Evolutionary conservation across 1,139 yeast species (phyloP).

Genomic region (Pichia sp.): DNA sequence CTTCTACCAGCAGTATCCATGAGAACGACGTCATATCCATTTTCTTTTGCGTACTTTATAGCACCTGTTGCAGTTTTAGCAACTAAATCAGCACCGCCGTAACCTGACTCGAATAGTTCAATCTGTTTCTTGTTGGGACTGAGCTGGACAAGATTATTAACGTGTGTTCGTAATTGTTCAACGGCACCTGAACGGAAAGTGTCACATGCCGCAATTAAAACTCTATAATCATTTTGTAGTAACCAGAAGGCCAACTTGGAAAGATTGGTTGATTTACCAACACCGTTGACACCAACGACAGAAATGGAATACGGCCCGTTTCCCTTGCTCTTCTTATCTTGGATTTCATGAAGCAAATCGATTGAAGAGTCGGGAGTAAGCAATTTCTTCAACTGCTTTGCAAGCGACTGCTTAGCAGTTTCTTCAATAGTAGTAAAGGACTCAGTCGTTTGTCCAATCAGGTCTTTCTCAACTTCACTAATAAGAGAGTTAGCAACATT

Average conservation of each 20-base stretch:
- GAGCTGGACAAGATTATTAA: slow-evolving; percentile 65
- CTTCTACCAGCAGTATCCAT: slow-evolving; percentile 98
- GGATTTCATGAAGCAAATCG: slow-evolving; percentile 79
- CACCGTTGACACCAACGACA: slow-evolving; percentile 97
- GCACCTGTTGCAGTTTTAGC: slow-evolving; percentile 96
- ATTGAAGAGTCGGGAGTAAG: slow-evolving; percentile 91
- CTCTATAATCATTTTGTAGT: slow-evolving; percentile 78
- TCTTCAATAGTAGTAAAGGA: slow-evolving; percentile 57
- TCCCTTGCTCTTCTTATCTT: slow-evolving; percentile 35
- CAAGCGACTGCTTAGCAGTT: slow-evolving; percentile 59
- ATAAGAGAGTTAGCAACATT: slow-evolving; percentile 53
- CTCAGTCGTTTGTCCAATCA: slow-evolving; percentile 59
- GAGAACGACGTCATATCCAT: slow-evolving; percentile 73
- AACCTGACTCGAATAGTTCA: slow-evolving; percentile 88
- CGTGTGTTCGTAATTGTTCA: slow-evolving; percentile 93
- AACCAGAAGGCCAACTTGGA: slow-evolving; percentile 96
- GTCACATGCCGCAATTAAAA: slow-evolving; percentile 93
- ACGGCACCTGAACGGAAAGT: slow-evolving; percentile 98
- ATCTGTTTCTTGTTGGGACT: slow-evolving; percentile 45
- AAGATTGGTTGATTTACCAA: slow-evolving; percentile 91
- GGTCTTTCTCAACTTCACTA: slow-evolving; percentile 48
- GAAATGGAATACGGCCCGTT: slow-evolving; percentile 82
- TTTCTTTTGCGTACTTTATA: slow-evolving; percentile 61
- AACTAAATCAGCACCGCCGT: slow-evolving; percentile 90
- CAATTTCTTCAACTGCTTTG: slow-evolving; percentile 70